phyloP scores from a whole-genome alignment of 108 stramenopile species.

The Cyclotella kingstonii region DNA sequence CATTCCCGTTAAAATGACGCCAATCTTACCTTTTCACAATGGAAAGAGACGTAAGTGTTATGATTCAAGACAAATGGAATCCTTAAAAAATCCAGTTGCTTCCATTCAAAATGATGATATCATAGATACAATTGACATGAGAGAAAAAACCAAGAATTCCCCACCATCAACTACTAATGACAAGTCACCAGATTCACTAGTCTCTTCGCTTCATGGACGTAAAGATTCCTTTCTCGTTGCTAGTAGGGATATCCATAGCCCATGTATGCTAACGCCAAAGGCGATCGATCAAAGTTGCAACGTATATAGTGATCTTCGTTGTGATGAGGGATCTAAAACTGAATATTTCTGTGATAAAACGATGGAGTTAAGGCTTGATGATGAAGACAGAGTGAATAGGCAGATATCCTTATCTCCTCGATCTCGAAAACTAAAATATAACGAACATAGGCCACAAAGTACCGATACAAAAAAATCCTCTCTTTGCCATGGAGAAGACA shows the following conservation, averaged over 20 bases:
- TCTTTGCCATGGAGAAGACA: neutral
- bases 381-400: too few relatives aligned
- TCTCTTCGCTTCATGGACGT: slow-evolving; percentile 7
- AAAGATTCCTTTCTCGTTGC: neutral
- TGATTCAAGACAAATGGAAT: neutral
- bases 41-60: neutral
- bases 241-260: neutral
- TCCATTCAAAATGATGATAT: too few relatives aligned
- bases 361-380: too few relatives aligned
- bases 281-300: neutral
- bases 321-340: too few relatives aligned
- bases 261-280: neutral
- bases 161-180: slow-evolving; percentile 1
- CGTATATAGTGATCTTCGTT: neutral
- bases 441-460: too few relatives aligned
- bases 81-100: too few relatives aligned
- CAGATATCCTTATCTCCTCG: too few relatives aligned
- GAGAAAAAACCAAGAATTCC: neutral
- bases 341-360: too few relatives aligned
- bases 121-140: neutral
- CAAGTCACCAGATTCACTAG: slow-evolving; percentile 34
- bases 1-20: slow-evolving; percentile 18
- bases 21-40: slow-evolving; percentile 9
- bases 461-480: neutral
- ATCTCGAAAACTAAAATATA: too few relatives aligned